Percentiles rank a stretch among this genome's conserved stretches.
Conservation (phyloP, 2,329 filamentous ascomycete genomes). For the Mycosphaerella arachidis region DNA sequence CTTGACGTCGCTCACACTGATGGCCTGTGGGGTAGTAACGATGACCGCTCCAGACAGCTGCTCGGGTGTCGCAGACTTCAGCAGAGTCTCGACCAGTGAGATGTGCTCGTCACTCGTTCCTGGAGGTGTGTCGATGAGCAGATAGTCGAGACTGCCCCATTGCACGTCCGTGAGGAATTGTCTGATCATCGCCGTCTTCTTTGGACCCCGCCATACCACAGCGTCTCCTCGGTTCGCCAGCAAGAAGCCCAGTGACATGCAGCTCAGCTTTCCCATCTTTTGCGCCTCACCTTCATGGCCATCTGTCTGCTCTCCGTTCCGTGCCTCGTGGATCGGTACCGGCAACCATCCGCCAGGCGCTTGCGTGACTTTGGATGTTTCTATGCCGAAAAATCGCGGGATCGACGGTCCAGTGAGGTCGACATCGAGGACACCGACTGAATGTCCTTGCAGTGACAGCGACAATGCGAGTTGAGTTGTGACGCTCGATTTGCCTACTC, state of each 20-base stretch:
- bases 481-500: constrained; percentile 96
- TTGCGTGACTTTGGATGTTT: constrained; percentile 83
- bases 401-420: constrained; percentile 96
- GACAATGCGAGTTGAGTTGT: constrained; percentile 93
- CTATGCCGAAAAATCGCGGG: constrained; percentile 87
- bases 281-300: constrained; percentile 7
- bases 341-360: constrained; percentile 89
- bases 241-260: constrained; percentile 92
- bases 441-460: constrained; percentile 76
- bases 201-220: constrained; percentile 95
- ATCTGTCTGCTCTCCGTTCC: constrained; percentile 8
- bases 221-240: constrained; percentile 79
- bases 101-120: constrained; percentile 98
- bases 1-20: constrained; percentile 86
- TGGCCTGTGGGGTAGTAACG: constrained; percentile 92
- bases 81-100: constrained; percentile 71
- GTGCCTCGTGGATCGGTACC: constrained; percentile 69
- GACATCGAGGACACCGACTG: constrained; percentile 91
- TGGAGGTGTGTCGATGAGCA: constrained; percentile 92
- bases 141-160: constrained; percentile 83
- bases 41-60: constrained; percentile 84
- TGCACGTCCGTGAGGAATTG: constrained; percentile 91
- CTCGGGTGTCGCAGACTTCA: constrained; percentile 45
- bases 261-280: constrained; percentile 61
- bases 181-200: constrained; percentile 98